A percentile compares a stretch with the other conserved stretches of the same genome.
phyloP scores from a whole-genome alignment of 495 filamentous ascomycete species.

The Neurospora pannonica region DNA sequence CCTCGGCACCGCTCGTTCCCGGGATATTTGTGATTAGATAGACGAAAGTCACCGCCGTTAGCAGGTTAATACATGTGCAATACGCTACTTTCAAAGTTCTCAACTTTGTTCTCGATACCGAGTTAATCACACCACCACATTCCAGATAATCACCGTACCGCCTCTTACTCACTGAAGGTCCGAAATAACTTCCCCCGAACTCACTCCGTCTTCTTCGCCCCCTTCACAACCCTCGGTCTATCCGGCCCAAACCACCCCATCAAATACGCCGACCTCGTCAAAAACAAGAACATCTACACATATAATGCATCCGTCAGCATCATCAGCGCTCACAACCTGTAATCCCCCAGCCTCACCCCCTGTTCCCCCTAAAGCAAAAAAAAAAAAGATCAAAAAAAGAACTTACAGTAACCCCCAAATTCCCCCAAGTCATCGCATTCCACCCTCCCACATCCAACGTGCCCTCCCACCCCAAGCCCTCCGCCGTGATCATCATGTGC shows the following conservation, averaged over 20 bases:
- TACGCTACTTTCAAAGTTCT: background rate
- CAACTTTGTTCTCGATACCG: background rate
- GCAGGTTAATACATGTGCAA: background rate
- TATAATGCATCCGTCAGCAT: background rate
- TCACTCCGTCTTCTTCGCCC: conserved; percentile 9
- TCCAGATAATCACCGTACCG: background rate
- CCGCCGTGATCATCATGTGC: conserved; percentile 55
- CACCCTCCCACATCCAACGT: conserved; percentile 48
- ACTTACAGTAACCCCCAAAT: conserved; percentile 54
- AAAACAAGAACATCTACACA: conserved; percentile 39
- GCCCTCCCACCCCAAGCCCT: conserved; percentile 45
- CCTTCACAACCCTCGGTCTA: background rate
- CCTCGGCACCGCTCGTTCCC: background rate
- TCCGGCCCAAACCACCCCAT: conserved; percentile 47
- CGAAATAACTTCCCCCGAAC: background rate
- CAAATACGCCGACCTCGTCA: conserved; percentile 48
- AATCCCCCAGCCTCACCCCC: background rate
- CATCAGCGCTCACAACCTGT: background rate
- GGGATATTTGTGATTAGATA: background rate
- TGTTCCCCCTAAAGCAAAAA: background rate
- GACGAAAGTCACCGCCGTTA: background rate
- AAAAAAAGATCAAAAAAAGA: background rate
- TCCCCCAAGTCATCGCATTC: conserved; percentile 67
- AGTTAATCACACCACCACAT: background rate
- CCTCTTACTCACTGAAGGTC: background rate